These are phyloP conservation scores for Xylariaceae sp. DNA, from an alignment of 2,329 filamentous ascomycete genomes.

Conservation along the genomic window DNA sequence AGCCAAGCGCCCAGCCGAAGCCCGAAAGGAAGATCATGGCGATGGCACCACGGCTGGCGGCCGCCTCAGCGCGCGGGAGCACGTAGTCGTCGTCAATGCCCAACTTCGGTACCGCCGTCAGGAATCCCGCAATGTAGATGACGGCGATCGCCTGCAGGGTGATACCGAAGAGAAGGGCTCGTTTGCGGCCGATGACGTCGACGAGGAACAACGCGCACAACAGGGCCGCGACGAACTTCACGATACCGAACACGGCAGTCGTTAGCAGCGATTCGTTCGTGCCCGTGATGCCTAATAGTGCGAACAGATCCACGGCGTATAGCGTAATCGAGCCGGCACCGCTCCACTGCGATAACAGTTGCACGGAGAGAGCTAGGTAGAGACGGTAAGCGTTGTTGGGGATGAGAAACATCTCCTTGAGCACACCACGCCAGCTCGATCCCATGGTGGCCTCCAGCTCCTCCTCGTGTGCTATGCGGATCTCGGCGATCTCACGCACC, in stretches of 20 bases:
- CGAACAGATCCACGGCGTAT: constrained; percentile 77
- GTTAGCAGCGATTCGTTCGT: constrained; percentile 72
- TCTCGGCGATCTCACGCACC: constrained; percentile 64
- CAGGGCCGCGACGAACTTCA: constrained; percentile 72
- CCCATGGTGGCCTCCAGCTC: constrained; percentile 75
- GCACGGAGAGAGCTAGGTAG: constrained; percentile 70
- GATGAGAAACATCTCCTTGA: constrained; percentile 72
- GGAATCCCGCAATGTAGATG: constrained; percentile 66
- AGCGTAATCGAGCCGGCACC: constrained; percentile 77
- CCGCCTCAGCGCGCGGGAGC: constrained; percentile 55
- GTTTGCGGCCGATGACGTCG: constrained; percentile 78
- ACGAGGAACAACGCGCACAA: constrained; percentile 79
- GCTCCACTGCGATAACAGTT: constrained; percentile 76
- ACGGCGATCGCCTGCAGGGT: constrained; percentile 64
- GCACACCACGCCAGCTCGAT: constrained; percentile 64
- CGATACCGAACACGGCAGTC: constrained; percentile 76
- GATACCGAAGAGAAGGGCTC: constrained; percentile 66
- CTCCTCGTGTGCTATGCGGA: constrained; percentile 69
- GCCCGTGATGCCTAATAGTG: constrained; percentile 72
- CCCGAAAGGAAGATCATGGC: constrained; percentile 76
- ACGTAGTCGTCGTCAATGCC: constrained; percentile 55
- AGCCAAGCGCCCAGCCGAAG: constrained; percentile 72
- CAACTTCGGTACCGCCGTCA: constrained; percentile 66
- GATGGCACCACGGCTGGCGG: constrained; percentile 69
- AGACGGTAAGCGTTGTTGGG: constrained; percentile 76